Base-by-base conservation (phyloP, 441 rosid genomes). In the Syzygium syzygioides region DNA sequence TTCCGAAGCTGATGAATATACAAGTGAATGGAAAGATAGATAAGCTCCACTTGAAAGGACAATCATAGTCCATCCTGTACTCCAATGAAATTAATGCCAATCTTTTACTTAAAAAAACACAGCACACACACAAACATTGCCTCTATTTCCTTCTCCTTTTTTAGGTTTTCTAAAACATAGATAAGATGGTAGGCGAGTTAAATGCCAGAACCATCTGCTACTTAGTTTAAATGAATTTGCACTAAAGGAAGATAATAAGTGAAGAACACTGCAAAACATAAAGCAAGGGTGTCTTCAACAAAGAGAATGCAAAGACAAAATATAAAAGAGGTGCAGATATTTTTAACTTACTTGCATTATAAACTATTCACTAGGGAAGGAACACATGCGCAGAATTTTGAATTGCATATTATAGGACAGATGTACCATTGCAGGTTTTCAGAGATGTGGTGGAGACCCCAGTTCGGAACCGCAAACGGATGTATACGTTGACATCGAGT, bases 401-500 rank as follows among this genome's bases (percentile, higher is more conserved):
- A 34, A 68, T 18, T 68, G 48, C 79, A 34, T 68, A 68, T 68
- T 34, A 34, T 68, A 23, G 50, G 14, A 56, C 64, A 32, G 15
- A 76, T 91, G 48, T 93, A 94, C 96, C 94, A 60, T 86, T 79
- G 34, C 85, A 86, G 59, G 59, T 41, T 64, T 71, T 93, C 89
- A 96, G 87, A 90, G 85, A 34, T 93, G 99, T 14, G 94, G 95
- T 87, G 99, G 99, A 71, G 99, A 98, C 88, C 93, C 98, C 12
- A 94, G 95, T 90, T 98, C 99, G 66, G 98, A 98, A 88, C 94
- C 98, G 85, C 95, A 95, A 9, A 95, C 87, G 37, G 99, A 98
- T 50, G 99, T 96, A 93, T 96, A 97, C 6, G 94, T 90, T 25
- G 99, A 98, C 90, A 96, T 94, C 12, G 98, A 92, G 91, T 98